Percentiles rank a stretch among this genome's conserved stretches.
phyloP scores from a whole-genome alignment of 2,329 filamentous ascomycete species.

The Clonostachys rosea region DNA sequence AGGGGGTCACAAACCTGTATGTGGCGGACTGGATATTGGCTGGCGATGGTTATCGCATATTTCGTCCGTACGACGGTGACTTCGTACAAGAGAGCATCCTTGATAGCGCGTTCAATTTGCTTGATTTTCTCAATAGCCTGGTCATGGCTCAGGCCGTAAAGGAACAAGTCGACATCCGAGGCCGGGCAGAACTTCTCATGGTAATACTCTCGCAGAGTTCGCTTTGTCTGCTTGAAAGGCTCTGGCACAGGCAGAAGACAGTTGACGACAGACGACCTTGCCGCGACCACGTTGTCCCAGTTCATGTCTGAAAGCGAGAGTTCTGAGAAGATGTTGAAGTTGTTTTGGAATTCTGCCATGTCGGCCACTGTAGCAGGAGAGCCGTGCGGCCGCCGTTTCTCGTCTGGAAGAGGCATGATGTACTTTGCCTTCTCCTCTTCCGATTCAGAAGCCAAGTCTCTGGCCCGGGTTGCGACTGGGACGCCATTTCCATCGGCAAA shows the following conservation, averaged over 20 bases:
- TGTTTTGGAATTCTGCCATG: conserved; percentile 68
- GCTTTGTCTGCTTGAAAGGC: conserved; percentile 57
- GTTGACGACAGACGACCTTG: conserved; percentile 78
- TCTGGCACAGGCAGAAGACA: conserved; percentile 68
- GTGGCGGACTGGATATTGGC: conserved; percentile 78
- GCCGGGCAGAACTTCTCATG: conserved; percentile 78
- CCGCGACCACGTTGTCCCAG: conserved; percentile 78
- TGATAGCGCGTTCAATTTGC: conserved; percentile 69
- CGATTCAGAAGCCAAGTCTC: conserved; percentile 52
- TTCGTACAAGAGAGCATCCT: conserved; percentile 75
- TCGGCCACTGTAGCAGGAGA: conserved; percentile 64
- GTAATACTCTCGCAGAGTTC: conserved; percentile 66
- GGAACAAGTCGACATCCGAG: conserved; percentile 82
- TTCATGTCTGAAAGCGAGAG: conserved; percentile 70
- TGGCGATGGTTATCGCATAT: conserved; percentile 81
- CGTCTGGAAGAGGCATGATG: conserved; percentile 61
- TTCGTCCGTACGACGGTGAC: conserved; percentile 82
- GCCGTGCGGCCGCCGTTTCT: conserved; percentile 57
- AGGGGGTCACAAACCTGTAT: conserved; percentile 48
- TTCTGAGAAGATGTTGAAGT: conserved; percentile 81
- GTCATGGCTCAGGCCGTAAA: conserved; percentile 75
- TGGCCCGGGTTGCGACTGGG: conserved; percentile 57
- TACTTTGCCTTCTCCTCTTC: conserved; percentile 58
- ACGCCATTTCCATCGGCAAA: conserved; percentile 51
- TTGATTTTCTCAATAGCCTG: conserved; percentile 80